Evolutionary conservation across 768 basidiomycete species (phyloP), one percentile per base, ranked within the genome.

Genomic region (Tricholoma saponaceum): DNA sequence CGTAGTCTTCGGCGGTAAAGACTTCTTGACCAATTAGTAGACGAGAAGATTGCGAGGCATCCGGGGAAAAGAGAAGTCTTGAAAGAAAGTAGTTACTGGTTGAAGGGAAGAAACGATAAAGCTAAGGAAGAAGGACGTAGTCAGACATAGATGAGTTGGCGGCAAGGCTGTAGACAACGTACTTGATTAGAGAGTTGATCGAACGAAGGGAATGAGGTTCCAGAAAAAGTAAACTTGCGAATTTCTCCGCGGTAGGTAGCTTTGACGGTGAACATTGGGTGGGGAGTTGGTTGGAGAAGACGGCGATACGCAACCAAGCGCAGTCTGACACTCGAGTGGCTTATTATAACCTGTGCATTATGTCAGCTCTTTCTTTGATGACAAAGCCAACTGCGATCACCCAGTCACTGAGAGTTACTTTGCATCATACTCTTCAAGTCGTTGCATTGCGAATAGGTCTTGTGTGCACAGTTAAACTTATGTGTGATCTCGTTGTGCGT

Each of bases 181-280:
- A 88, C 89, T 80, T 91, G 85, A 56, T 75, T 72, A 64, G 77
- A 78, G 39, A 92, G 76, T 60, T 88, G 76, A 2, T 79, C 70
- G 65, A 81, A 90, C 1, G 83, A 70, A 46, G 90, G 90, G 16
- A 73, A 63, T 39, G 71, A 66, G n/a, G 69, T 69, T 5, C 78
- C 74, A 16, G 74, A 60, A 61, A 90, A 88, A 2, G 81, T 73
- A 62, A 89, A 77, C 63, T 82, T 89, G 64, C 90, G 82, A 56
- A 83, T 89, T 69, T 91, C 87, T 28, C 74, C 72, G 55, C 79
- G 75, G 69, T 89, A 90, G 20, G 87, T 87, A n/a, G 84, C 88
- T 72, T 92, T 92, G 67, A 91, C 81, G 56, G 83, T 83, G 76
- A 90, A 90, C 82, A 86, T 85, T 72, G 76, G 70, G 55, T n/a